A percentile compares a stretch with the other conserved stretches of the same genome.
Conservation (phyloP, 305 asterid species). For the Solanum hybrid region DNA sequence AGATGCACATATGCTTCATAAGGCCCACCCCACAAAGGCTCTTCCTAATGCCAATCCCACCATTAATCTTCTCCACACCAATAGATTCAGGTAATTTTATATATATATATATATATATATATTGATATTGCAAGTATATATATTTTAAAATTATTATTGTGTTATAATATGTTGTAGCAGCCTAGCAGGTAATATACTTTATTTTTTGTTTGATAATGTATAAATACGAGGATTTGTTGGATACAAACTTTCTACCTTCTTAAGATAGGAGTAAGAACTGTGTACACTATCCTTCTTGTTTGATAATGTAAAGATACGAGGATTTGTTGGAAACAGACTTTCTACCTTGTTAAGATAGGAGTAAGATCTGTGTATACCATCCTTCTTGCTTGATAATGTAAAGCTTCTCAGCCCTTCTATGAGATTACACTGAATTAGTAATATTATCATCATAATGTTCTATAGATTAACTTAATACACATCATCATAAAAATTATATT, state of each 20-base stretch:
- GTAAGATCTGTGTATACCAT: not conserved
- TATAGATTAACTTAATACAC: not conserved
- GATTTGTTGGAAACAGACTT: not conserved
- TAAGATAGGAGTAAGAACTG: not conserved
- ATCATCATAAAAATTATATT: not conserved
- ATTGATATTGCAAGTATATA: not conserved
- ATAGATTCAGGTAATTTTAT: conserved; percentile 30
- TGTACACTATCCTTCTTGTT: not conserved
- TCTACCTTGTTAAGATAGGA: not conserved
- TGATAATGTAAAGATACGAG: not conserved
- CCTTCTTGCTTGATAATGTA: too few species aligned
- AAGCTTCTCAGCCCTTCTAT: too few species aligned
- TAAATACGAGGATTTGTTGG: not conserved
- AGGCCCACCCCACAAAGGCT: conserved; percentile 22
- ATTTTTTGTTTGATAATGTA: not conserved
- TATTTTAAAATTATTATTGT: not conserved
- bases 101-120: not conserved
- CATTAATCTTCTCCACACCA: conserved; percentile 30
- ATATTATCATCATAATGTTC: not conserved
- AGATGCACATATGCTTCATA: conserved; percentile 57
- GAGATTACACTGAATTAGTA: not conserved
- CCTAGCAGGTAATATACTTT: not conserved
- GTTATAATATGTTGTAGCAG: not conserved
- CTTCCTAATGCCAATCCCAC: conserved; percentile 10
- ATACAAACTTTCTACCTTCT: not conserved